Conservation (phyloP, 305 asterid species). For the Salvia sclarea region DNA sequence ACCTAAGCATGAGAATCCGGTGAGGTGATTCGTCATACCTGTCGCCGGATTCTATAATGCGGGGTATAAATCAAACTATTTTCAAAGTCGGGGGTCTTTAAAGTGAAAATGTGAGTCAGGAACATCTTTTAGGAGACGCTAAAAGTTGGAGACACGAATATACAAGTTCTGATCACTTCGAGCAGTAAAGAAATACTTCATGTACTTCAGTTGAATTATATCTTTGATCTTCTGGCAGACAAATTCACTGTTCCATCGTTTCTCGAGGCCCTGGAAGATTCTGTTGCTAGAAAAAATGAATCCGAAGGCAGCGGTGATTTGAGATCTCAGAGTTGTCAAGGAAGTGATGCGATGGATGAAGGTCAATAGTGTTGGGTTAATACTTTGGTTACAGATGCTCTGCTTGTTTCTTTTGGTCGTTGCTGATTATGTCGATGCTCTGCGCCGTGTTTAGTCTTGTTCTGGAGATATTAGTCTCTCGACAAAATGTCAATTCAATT, state of each 20-base stretch:
- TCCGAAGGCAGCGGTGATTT: constrained; percentile 49
- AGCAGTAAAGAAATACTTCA: no score
- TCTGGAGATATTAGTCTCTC: constrained; percentile 2
- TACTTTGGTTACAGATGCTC: not conserved
- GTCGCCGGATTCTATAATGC: no score
- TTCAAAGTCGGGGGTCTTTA: no score
- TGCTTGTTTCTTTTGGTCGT: constrained; percentile 24
- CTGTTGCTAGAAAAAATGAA: constrained; percentile 50
- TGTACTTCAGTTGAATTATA: no score
- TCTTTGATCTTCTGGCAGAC: constrained; percentile 47
- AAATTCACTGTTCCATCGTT: constrained; percentile 84
- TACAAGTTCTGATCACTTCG: no score
- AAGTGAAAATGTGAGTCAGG: no score
- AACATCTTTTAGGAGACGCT: no score
- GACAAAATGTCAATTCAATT: constrained; percentile 7
- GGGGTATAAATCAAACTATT: no score
- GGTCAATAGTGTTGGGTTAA: constrained; percentile 47
- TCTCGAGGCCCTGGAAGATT: constrained; percentile 98
- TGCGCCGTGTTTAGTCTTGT: not conserved
- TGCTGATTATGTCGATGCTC: constrained; percentile 27
- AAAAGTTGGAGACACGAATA: no score
- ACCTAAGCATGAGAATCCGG: no score
- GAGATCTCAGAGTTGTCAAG: constrained; percentile 48
- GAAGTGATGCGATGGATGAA: constrained; percentile 78
- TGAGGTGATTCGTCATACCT: no score